These are phyloP conservation scores for Sclerotinia subarctica DNA, from an alignment of 2,329 filamentous ascomycete species.

Conservation along the genomic window DNA sequence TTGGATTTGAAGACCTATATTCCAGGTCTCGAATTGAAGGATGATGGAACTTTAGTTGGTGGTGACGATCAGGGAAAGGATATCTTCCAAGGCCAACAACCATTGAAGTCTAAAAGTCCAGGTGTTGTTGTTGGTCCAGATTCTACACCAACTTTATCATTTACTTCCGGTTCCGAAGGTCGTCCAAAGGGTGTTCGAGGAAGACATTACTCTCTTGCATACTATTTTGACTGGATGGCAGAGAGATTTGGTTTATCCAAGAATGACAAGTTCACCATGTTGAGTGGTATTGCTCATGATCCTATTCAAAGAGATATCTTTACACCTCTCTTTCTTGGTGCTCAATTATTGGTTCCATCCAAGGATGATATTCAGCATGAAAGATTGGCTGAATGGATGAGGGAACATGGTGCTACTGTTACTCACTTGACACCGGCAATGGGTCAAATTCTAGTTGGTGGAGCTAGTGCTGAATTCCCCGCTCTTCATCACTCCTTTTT, in stretches of 20 bases:
- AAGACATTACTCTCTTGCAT: conserved; percentile 78
- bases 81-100: conserved; percentile 53
- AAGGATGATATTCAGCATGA: conserved; percentile 85
- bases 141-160: conserved; percentile 70
- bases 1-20: conserved; percentile 70
- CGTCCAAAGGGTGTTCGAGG: conserved; percentile 84
- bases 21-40: conserved; percentile 67
- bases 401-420: conserved; percentile 67
- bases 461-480: conserved; percentile 73
- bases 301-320: conserved; percentile 75
- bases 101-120: conserved; percentile 55
- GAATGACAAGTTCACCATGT: conserved; percentile 74
- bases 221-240: conserved; percentile 94
- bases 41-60: conserved; percentile 70
- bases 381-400: conserved; percentile 84
- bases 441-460: conserved; percentile 91
- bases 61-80: conserved; percentile 65
- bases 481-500: conserved; percentile 79
- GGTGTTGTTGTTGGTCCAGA: conserved; percentile 83
- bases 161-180: conserved; percentile 73
- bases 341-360: conserved; percentile 72
- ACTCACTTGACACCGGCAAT: conserved; percentile 93
- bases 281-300: conserved; percentile 80
- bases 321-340: conserved; percentile 83
- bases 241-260: conserved; percentile 71